A percentile compares a stretch with the other conserved stretches of the same genome.
Conservation (phyloP, 2,329 filamentous ascomycete species). For the Trichophyton schoenleinii region DNA sequence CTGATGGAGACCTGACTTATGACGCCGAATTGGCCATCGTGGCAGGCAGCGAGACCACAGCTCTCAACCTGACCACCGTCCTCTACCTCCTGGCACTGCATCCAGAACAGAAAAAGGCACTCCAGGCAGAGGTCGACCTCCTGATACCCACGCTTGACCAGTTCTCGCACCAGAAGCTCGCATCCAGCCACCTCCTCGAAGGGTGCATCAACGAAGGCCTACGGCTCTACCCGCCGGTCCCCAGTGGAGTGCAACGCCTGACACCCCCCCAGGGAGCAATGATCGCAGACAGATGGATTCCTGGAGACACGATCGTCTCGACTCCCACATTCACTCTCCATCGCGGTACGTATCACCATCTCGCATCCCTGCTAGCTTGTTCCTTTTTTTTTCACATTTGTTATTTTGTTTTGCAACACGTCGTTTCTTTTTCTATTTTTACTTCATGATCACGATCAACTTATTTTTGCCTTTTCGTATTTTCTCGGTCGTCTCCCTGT, state of each 20-base stretch:
- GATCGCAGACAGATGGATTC: slow-evolving; percentile 21
- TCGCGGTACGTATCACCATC: slow-evolving; percentile 6
- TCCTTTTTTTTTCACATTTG: neutral
- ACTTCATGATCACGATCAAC: no score
- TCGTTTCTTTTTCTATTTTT: neutral
- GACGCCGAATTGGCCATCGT: slow-evolving; percentile 9
- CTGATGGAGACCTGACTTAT: slow-evolving; percentile 4
- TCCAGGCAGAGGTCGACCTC: slow-evolving; percentile 21
- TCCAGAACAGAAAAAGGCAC: slow-evolving; percentile 18
- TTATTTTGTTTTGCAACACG: neutral
- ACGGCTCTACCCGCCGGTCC: slow-evolving; percentile 23
- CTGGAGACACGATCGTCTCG: slow-evolving; percentile 19
- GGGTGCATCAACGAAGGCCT: slow-evolving; percentile 19
- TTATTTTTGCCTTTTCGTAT: neutral
- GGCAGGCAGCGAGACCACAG: slow-evolving; percentile 25
- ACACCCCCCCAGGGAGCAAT: slow-evolving; percentile 24
- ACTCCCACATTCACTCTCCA: slow-evolving; percentile 16
- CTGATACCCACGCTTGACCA: slow-evolving; percentile 16
- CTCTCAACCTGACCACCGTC: slow-evolving; percentile 19
- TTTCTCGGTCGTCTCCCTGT: neutral
- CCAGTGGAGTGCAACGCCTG: slow-evolving; percentile 21
- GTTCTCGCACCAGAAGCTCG: slow-evolving; percentile 8
- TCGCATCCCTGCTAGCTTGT: neutral
- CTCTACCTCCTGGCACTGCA: slow-evolving; percentile 24
- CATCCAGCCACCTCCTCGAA: slow-evolving; percentile 4